Percentiles rank a stretch among this genome's conserved stretches.
phyloP scores from a whole-genome alignment of 1,139 yeast genomes.

The Protomyces inouyei region DNA sequence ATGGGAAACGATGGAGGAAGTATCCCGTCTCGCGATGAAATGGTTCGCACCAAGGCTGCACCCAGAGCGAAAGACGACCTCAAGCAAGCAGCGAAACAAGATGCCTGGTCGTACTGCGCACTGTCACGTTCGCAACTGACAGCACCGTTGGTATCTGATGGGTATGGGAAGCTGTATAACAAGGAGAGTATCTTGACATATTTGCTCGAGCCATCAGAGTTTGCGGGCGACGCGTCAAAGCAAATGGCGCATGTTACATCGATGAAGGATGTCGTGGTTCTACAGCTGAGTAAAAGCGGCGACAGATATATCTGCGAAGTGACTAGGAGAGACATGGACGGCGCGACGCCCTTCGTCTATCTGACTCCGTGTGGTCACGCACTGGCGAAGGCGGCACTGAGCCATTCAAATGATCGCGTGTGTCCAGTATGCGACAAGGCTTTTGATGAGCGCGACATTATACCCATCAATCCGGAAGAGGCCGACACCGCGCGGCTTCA shows the following conservation, averaged over 20 bases:
- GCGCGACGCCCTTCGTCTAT: conserved; percentile 46
- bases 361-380: conserved; percentile 55
- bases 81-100: conserved; percentile 35
- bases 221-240: conserved; percentile 37
- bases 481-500: conserved; percentile 38
- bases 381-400: conserved; percentile 44
- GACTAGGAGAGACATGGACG: conserved; percentile 43
- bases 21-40: conserved; percentile 48
- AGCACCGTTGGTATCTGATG: conserved; percentile 65
- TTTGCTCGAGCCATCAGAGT: conserved; percentile 44
- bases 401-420: conserved; percentile 35
- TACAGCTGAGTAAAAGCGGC: conserved; percentile 39
- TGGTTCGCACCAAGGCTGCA: conserved; percentile 36
- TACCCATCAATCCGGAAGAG: conserved; percentile 42
- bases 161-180: conserved; percentile 61
- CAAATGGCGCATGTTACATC: conserved; percentile 47
- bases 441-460: conserved; percentile 38
- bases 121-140: conserved; percentile 44
- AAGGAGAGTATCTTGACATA: conserved; percentile 63
- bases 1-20: conserved; percentile 51
- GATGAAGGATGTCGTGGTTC: conserved; percentile 50
- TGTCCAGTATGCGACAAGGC: conserved; percentile 14
- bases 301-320: conserved; percentile 52
- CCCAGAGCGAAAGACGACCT: conserved; percentile 32
- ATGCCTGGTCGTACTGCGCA: conserved; percentile 46